Percentiles rank a stretch among this genome's conserved stretches.
Evolutionary conservation across 2,329 filamentous ascomycete species (phyloP).

Genomic region (Botrytis aclada): DNA sequence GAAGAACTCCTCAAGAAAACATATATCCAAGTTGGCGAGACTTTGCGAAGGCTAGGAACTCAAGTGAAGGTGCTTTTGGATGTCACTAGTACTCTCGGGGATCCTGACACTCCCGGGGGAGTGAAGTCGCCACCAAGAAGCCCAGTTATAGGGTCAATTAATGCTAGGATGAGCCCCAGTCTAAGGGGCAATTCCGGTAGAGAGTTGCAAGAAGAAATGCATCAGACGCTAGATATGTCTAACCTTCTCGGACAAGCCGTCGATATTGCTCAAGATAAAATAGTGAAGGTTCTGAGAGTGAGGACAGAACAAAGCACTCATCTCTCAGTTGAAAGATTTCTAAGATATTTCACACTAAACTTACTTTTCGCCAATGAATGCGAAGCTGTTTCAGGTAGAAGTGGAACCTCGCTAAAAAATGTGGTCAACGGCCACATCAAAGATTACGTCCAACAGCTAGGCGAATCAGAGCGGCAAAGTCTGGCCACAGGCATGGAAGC

Average conservation of each 20-base stretch:
- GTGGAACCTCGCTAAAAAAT: constrained; percentile 71
- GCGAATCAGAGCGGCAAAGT: constrained; percentile 69
- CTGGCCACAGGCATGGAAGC: constrained; percentile 75
- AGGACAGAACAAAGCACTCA: constrained; percentile 69
- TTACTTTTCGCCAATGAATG: constrained; percentile 82
- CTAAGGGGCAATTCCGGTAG: constrained; percentile 24
- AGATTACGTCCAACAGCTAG: constrained; percentile 70
- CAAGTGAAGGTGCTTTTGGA: constrained; percentile 95
- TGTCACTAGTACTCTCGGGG: constrained; percentile 66
- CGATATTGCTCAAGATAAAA: constrained; percentile 74
- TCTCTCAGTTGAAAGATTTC: constrained; percentile 65
- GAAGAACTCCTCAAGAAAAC: constrained; percentile 79
- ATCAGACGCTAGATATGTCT: constrained; percentile 71
- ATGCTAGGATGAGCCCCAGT: constrained; percentile 27
- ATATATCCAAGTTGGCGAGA: constrained; percentile 86
- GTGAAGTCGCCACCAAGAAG: constrained; percentile 37
- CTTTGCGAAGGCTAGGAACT: constrained; percentile 76
- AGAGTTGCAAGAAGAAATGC: constrained; percentile 67
- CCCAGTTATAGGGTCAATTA: constrained; percentile 34
- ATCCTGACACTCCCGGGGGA: constrained; percentile 25
- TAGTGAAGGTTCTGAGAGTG: constrained; percentile 72
- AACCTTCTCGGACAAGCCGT: constrained; percentile 77
- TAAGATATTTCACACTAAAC: constrained; percentile 80
- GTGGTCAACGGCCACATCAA: constrained; percentile 80
- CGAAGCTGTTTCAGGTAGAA: constrained; percentile 77